A percentile compares a stretch with the other conserved stretches of the same genome.
These are phyloP conservation scores for Aspergillus vadensis DNA, from an alignment of 2,329 filamentous ascomycete species.

Conservation along the genomic window DNA sequence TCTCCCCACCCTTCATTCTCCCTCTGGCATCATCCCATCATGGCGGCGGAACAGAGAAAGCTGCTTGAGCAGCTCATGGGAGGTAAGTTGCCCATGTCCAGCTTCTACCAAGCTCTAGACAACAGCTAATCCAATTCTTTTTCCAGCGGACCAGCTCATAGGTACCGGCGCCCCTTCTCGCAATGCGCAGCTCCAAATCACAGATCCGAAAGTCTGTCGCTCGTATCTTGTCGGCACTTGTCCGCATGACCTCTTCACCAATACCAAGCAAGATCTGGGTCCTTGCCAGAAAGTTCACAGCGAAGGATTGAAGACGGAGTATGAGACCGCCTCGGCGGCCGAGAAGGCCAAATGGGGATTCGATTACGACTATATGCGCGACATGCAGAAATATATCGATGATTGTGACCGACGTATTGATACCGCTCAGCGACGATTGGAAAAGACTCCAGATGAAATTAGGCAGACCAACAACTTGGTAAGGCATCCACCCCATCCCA, in stretches of 20 bases:
- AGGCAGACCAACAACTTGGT: conserved; percentile 86
- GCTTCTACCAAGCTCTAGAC: neutral
- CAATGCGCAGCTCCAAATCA: conserved; percentile 80
- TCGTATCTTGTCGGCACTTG: conserved; percentile 93
- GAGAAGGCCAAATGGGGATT: conserved; percentile 82
- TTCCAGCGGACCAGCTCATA: conserved; percentile 67
- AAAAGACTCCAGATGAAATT: conserved; percentile 98
- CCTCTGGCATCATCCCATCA: conserved; percentile 42
- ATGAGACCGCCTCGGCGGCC: conserved; percentile 69
- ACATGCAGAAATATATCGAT: conserved; percentile 95
- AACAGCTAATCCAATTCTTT: conserved; percentile 31
- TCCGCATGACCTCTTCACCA: conserved; percentile 98
- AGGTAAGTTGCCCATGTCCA: conserved; percentile 33
- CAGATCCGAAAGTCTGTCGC: conserved; percentile 89
- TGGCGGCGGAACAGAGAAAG: conserved; percentile 98
- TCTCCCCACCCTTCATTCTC: neutral
- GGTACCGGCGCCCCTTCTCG: conserved; percentile 72
- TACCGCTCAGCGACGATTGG: conserved; percentile 79
- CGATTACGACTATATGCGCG: conserved; percentile 94
- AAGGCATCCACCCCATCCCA: conserved; percentile 11
- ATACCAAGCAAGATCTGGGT: conserved; percentile 97
- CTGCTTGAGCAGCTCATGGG: conserved; percentile 92
- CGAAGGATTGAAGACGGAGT: conserved; percentile 85
- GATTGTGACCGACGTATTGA: conserved; percentile 96
- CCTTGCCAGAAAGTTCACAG: conserved; percentile 85